These are phyloP conservation scores for Coniochaeta sp. DNA, from an alignment of 2,329 filamentous ascomycete genomes.

Conservation along the genomic window DNA sequence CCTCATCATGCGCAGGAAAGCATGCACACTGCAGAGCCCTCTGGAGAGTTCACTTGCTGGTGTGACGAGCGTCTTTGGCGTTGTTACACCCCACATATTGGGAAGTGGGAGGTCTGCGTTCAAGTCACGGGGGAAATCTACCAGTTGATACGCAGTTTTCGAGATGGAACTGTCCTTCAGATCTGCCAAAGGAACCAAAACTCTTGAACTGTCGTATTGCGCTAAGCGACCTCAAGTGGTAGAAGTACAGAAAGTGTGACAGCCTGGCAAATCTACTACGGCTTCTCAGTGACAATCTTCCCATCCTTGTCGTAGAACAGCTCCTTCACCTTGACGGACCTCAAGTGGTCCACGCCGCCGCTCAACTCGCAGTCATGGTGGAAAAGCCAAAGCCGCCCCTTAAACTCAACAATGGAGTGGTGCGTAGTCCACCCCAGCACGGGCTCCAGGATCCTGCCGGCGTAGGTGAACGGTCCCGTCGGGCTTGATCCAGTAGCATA, in stretches of 20 bases:
- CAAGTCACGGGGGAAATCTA: no score
- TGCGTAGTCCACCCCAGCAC: conserved; percentile 78
- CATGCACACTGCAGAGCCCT: no score
- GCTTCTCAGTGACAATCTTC: conserved; percentile 44
- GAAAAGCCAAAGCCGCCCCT: conserved; percentile 67
- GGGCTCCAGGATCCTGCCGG: conserved; percentile 64
- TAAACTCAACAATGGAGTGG: conserved; percentile 69
- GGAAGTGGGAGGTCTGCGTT: no score
- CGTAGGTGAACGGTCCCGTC: conserved; percentile 66
- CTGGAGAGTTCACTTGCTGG: no score
- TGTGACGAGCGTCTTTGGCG: no score
- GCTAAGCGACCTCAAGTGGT: no score
- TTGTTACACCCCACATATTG: no score
- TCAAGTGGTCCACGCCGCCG: conserved; percentile 61
- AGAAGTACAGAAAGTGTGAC: neutral
- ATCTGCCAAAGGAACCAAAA: no score
- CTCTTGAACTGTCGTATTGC: no score
- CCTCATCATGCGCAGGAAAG: no score
- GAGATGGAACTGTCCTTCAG: no score
- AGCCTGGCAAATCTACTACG: conserved; percentile 12
- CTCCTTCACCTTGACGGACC: conserved; percentile 69
- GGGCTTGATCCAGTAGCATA: conserved; percentile 62
- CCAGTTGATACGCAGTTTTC: no score
- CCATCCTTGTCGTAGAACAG: conserved; percentile 64
- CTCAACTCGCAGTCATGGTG: conserved; percentile 69